A percentile compares a stretch with the other conserved stretches of the same genome.
phyloP scores from a whole-genome alignment of 2,329 filamentous ascomycete genomes.

The Tolypocladium cylindrosporum region DNA sequence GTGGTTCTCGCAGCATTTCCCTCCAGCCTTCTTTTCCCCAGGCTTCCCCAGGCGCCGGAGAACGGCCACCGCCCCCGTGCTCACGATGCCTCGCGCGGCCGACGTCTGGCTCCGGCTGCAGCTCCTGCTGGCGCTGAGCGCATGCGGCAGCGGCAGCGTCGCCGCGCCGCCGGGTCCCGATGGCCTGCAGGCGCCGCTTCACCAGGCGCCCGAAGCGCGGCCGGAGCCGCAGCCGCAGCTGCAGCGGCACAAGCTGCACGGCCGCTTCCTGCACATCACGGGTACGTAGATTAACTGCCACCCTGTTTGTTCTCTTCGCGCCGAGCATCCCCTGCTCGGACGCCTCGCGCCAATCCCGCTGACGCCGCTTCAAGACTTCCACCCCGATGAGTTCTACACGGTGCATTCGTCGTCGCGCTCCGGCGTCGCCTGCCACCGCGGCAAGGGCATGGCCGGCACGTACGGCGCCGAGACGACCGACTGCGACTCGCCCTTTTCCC shows the following conservation, averaged over 20 bases:
- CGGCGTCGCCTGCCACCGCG: slow-evolving; percentile 67
- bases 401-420: slow-evolving; percentile 61
- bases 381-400: slow-evolving; percentile 84
- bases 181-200: slow-evolving; percentile 2
- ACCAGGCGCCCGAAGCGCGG: not conserved
- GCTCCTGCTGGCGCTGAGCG: not conserved
- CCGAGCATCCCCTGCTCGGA: no score
- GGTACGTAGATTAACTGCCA: slow-evolving; percentile 35
- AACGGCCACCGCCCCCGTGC: not conserved
- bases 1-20: not conserved
- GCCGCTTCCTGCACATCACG: slow-evolving; percentile 80
- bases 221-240: slow-evolving; percentile 4
- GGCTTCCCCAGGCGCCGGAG: not conserved
- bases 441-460: slow-evolving; percentile 63
- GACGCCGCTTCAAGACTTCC: slow-evolving; percentile 55
- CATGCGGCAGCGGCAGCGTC: not conserved
- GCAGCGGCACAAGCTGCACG: slow-evolving; percentile 43
- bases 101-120: not conserved
- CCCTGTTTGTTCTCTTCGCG: not conserved
- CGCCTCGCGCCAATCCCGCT: not conserved
- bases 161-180: not conserved
- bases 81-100: not conserved
- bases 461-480: slow-evolving; percentile 81
- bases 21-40: not conserved
- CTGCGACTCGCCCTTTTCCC: slow-evolving; percentile 73